Evolutionary conservation across 2,329 filamentous ascomycete species (phyloP).

Genomic region (Pestalotiopsis sp.): DNA sequence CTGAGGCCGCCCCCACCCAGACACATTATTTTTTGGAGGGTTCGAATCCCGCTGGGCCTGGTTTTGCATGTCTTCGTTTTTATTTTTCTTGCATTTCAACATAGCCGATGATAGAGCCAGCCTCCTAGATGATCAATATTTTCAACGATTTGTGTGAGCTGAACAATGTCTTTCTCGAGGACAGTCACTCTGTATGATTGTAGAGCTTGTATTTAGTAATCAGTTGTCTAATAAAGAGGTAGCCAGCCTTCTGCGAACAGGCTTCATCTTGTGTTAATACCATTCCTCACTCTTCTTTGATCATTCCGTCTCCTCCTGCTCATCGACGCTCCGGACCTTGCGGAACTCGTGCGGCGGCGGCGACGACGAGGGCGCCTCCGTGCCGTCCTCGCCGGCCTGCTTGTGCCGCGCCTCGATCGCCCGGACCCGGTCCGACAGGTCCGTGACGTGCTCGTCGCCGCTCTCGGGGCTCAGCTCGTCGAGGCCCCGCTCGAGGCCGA

Average conservation of each 20-base stretch:
- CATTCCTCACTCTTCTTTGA: not conserved
- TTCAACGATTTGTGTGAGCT: too few relatives aligned
- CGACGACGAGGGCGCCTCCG: not conserved
- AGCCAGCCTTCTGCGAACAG: too few relatives aligned
- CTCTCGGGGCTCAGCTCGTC: conserved; percentile 73
- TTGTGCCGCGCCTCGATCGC: conserved; percentile 51
- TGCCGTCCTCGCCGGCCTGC: conserved; percentile 14
- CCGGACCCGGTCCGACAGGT: conserved; percentile 75
- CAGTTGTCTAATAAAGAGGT: not conserved
- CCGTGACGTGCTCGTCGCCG: conserved; percentile 81
- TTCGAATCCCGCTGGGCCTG: too few relatives aligned
- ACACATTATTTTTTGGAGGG: too few relatives aligned
- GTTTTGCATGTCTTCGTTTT: too few relatives aligned
- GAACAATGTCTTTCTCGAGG: too few relatives aligned
- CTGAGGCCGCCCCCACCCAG: too few relatives aligned
- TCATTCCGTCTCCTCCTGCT: conserved; percentile 57
- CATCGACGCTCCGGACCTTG: conserved; percentile 52
- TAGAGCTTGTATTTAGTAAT: too few relatives aligned
- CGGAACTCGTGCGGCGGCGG: conserved; percentile 39
- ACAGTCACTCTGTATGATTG: too few relatives aligned
- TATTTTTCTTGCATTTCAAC: too few relatives aligned
- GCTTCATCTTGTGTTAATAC: not conserved
- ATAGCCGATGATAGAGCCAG: too few relatives aligned
- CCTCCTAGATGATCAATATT: too few relatives aligned
- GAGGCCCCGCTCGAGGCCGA: conserved; percentile 76